Evolutionary conservation across 1,284 basidiomycete genomes (phyloP).

Genomic region (Cryptococcus sp.): DNA sequence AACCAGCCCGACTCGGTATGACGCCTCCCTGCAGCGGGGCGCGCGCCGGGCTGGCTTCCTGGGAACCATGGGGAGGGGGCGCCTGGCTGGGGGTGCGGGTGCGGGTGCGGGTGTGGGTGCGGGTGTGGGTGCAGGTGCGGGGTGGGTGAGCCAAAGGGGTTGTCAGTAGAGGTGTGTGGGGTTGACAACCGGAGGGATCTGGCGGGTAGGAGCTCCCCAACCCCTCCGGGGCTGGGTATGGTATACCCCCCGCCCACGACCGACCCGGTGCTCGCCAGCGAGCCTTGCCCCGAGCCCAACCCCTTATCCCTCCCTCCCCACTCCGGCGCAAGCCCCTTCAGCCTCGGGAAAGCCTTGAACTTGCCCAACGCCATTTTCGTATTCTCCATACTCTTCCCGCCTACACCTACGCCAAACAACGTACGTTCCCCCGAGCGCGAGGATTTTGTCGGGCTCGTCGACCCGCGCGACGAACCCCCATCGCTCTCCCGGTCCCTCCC

Average conservation of each 20-base stretch:
- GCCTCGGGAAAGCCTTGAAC: slow-evolving; percentile 35
- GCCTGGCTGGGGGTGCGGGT: not conserved
- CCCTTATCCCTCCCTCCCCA: not conserved
- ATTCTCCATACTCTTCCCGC: slow-evolving; percentile 24
- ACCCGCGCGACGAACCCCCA: slow-evolving; percentile 11
- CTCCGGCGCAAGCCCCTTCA: not conserved
- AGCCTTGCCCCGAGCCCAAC: not conserved
- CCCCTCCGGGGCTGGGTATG: too few relatives aligned
- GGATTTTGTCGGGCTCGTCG: slow-evolving; percentile 22
- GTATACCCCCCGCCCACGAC: too few relatives aligned
- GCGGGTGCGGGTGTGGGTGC: not conserved
- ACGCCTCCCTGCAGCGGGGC: slow-evolving; percentile 5
- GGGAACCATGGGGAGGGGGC: slow-evolving; percentile 2
- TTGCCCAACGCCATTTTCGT: slow-evolving; percentile 33
- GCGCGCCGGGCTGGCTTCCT: not conserved
- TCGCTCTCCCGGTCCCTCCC: slow-evolving; percentile 17
- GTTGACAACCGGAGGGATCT: not conserved
- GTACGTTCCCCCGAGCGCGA: not conserved
- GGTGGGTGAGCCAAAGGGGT: not conserved
- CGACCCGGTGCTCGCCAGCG: too few relatives aligned
- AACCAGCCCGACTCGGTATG: slow-evolving; percentile 28
- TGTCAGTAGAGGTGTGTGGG: not conserved
- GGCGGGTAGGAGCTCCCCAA: too few relatives aligned
- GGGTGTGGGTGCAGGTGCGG: not conserved
- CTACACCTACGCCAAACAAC: not conserved